Base-by-base conservation (phyloP, 352 stramenopile genomes). In the Globisporangium cylindrosporum region DNA sequence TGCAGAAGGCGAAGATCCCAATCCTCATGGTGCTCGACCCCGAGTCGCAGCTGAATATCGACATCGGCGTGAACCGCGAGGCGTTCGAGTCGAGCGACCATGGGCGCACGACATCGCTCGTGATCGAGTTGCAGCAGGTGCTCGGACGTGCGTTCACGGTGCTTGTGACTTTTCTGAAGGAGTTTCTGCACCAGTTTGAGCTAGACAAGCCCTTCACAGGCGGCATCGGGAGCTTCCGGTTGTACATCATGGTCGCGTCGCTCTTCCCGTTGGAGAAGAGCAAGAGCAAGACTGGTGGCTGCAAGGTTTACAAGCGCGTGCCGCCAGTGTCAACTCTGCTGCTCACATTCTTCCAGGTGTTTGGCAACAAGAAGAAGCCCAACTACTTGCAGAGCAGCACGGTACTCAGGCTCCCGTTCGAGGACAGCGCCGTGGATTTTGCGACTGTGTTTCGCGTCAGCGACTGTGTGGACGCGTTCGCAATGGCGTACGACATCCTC, bases 161-260 rank as follows among this genome's bases (percentile, higher is more conserved):
- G 36, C 69, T 94, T 29, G 79, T 91, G 15, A 73, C 76, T 56
- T 89, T 92, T 43, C 61, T 94, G 14, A 93, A 93, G 66, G 84
- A 93, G 67, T 92, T 92, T 67, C 34, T 93, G 63, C 80, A 92
- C 58, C 81, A 93, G 60, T 90, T 89, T 32, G 80, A 88, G 2
- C 71, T 94, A 4, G 83, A 93, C 75, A 94, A 93, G 56, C 87
- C 83, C 7, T 93, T 89, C 64, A 92, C 84, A 10, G 87, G 84
- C 18, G 87, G 87, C 0, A 70, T 94, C 14, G 87, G 84, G 5
- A 93, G 87, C 71, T 94, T 88, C 65, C 80, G 87, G 2, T 69
- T 94, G 22, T 94, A 94, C 56, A 80, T 93, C 68, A 93, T 94
- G 84, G 81, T 93, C 24, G 84, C 83, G 9, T 86, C 78, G 57